These are phyloP conservation scores for Amanita thiersii DNA, from an alignment of 768 basidiomycete species.

Conservation along the genomic window DNA sequence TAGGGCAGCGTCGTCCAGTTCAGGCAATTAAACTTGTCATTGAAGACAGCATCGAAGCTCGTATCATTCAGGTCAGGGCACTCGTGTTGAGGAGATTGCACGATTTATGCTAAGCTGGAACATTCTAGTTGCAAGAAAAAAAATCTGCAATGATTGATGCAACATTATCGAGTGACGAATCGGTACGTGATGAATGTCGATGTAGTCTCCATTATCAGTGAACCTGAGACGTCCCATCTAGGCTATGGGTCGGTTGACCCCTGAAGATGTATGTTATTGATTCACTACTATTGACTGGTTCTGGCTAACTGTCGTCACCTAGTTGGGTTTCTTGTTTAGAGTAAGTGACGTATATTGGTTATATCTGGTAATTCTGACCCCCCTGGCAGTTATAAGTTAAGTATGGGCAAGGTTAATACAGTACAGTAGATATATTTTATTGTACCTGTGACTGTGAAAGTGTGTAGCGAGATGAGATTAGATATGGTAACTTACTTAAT, in stretches of 20 bases:
- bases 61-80: constrained; percentile 71
- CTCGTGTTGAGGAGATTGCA: neutral
- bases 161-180: constrained; percentile 75
- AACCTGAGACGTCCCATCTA: constrained; percentile 18
- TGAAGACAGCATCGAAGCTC: constrained; percentile 93
- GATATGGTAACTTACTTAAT: no score
- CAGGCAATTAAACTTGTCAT: constrained; percentile 90
- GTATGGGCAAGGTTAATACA: no score
- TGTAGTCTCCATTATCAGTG: neutral
- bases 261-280: constrained; percentile 54
- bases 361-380: neutral
- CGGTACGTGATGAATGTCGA: constrained; percentile 33
- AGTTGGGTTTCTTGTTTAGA: constrained; percentile 55
- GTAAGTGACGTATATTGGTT: constrained; percentile 21
- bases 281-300: constrained; percentile 7
- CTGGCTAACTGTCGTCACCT: constrained; percentile 2
- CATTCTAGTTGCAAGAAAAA: constrained; percentile 79
- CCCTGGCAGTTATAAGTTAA: no score
- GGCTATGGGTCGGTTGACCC: constrained; percentile 92
- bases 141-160: constrained; percentile 94
- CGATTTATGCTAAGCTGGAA: constrained; percentile 2
- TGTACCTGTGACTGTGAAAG: no score
- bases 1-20: constrained; percentile 92
- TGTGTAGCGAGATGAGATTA: no score
- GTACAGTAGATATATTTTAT: no score